Evolutionary conservation across 2,329 filamentous ascomycete species (phyloP).

Genomic region (Aphanoascus verrucosus): DNA sequence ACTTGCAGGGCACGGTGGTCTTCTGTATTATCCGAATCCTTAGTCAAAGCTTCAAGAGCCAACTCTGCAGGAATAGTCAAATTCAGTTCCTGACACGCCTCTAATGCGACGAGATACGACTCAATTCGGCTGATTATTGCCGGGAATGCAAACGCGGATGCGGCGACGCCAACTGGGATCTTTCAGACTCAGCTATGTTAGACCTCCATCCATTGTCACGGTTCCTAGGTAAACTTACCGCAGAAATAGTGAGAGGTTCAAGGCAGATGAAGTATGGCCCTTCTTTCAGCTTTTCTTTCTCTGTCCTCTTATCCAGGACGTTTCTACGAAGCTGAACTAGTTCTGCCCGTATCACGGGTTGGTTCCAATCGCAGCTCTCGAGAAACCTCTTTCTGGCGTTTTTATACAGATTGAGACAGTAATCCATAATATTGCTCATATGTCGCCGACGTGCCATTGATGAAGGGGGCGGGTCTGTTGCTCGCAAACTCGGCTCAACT

Average conservation of each 20-base stretch:
- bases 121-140: conserved; percentile 78
- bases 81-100: conserved; percentile 57
- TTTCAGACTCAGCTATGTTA: conserved; percentile 29
- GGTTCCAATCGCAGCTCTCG: conserved; percentile 49
- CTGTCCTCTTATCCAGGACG: conserved; percentile 58
- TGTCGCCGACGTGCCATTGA: conserved; percentile 30
- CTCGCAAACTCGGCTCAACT: conserved; percentile 24
- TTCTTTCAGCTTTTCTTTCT: conserved; percentile 39
- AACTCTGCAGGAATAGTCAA: conserved; percentile 56
- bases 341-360: conserved; percentile 71
- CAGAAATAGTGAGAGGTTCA: conserved; percentile 65
- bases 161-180: conserved; percentile 59
- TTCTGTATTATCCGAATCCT: conserved; percentile 75
- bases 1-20: conserved; percentile 58
- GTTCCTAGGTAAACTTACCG: conserved; percentile 45
- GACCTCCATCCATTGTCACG: neutral
- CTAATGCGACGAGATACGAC: conserved; percentile 65
- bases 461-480: conserved; percentile 28
- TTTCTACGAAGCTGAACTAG: conserved; percentile 70
- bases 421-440: conserved; percentile 64
- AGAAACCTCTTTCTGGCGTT: conserved; percentile 44
- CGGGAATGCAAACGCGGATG: conserved; percentile 65
- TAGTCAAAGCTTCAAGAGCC: conserved; percentile 82
- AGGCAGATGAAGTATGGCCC: conserved; percentile 59
- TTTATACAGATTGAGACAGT: conserved; percentile 65